Evolutionary conservation across 1,284 basidiomycete genomes (phyloP), one percentile per base, ranked within the genome.

Genomic region (Apiotrichum siamense): DNA sequence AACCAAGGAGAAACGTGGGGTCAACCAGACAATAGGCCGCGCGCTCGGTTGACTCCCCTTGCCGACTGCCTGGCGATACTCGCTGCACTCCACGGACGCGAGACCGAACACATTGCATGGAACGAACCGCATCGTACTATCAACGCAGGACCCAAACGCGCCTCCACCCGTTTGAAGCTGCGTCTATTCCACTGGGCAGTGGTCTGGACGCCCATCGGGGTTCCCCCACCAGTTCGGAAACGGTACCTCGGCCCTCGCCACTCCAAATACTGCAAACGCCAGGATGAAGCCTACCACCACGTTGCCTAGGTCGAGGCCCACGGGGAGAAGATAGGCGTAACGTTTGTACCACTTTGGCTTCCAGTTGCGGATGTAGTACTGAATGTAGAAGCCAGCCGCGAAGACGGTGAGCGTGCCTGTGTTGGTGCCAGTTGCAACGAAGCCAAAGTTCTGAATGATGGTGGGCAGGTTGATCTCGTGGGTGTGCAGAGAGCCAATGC

Each of bases 241-340:
- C 12, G 57, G 40, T 26, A 39, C 49, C 17, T 21, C 29, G 13
- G 52, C 27, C 3, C 58, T 57, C 7, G 47, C 55, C 3, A 59
- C 62, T 7, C 60, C 62, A 9, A 62, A 59, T 7, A 69, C 45
- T n/a, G 66, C 49, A 55, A 75, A 63, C n/a, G 70, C 50, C 49
- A 73, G 73, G 13, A 76, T 69, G 51, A 76, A 76, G 20, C 75
- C 63, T 67, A 75, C 73, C 18, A 72, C 57, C 15, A 71, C 58
- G 12, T 65, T 67, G 4, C 69, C 75, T 17, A 72, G 74, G 45
- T 76, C 75, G 20, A 74, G 64, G 10, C 68, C 75, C 1, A 65
- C 69, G 2, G 57, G 52, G 26, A 56, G 41, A 29, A 63, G 50
- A 47, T 55, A 63, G 17, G 46, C 44, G 49, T 60, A 62, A 13